Base-by-base conservation (phyloP, 1,284 basidiomycete species). In the Cryptococcus sp. region DNA sequence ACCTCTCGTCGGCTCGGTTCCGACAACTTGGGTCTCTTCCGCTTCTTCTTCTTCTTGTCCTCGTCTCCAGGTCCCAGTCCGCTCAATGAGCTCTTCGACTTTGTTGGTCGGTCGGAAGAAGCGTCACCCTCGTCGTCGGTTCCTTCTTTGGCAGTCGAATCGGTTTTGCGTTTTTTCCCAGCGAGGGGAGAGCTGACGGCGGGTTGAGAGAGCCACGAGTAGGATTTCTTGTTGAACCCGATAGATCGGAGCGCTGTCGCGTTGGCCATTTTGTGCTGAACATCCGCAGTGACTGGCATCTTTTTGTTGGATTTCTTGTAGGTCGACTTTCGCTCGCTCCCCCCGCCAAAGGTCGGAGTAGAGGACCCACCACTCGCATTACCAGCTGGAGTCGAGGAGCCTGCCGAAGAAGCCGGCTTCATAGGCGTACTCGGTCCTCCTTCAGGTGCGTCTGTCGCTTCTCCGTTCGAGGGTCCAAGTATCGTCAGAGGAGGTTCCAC, bases 241-340 rank as follows among this genome's bases (percentile, higher is more conserved):
- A 53, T 54, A 19, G 41, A 43, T 18, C 58, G 37, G 48, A 59
- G 55, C 2, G 69, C 68, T 7, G 62, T 64, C 23, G 54, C 47
- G 51, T 71, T 71, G 0, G 63, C 59, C 56, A 66, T 60, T 51
- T 68, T 69, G 34, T 60, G 58, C 35, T 62, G 60, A n/a, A 62
- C 63, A 25, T 66, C 66, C 2, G 65, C 62, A 18, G 58, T 59
- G n/a, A 66, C 47, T 46, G 64, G 58, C 24, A 48, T 49, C 28
- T 58, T 59, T 35, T 59, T 58, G 10, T 34, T 40, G 22, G 37
- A 45, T 24, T 26, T 46, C 33, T 45, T 39, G 28, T 31, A 31
- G 7, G 28, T 31, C 28, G 28, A 31, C n/a, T 48, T 43, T 16
- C 37, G 26, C 26, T 47, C 40, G 24, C 56, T 52, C 40, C 56